Base-by-base conservation (phyloP, 192 early-diverging fungal species). In the Spinellus fusiger region DNA sequence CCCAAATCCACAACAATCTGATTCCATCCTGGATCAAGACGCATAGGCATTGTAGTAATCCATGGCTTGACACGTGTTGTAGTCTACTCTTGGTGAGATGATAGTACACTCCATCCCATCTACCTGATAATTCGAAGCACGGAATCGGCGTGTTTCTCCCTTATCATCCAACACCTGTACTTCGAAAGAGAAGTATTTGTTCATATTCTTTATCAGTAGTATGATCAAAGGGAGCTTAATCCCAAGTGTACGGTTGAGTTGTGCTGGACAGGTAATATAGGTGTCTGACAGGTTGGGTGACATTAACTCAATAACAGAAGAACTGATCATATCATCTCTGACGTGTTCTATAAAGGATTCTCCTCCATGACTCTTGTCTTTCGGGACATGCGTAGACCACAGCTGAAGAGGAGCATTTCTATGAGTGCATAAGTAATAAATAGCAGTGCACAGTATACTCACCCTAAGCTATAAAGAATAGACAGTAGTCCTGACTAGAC, bases 11-110 rank as follows among this genome's bases (percentile, higher is more conserved):
- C 82, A 54, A 89, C 87, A 60, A 98, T 84, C 69, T 98, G 91
- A 69, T 98, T 98, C 95, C 95, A 98, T 8, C 93, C 94, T 58
- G 88, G 80, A 61, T 98, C 95, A 38, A 98, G 73, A 7, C 90
- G 84, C 82, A 98, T 79, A 1, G 94, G 95, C 91, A 98, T 88
- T 1, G 89, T 91, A 34, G 88, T 87, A 56, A 98, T 90, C 33
- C 84, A 88, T 4, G 92, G 89, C 52, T 93, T 90, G 51, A 93
- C 89, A 22, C 88, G 77, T 7, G 92, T 94, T 29, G 80, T 80
- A 4, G 83, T 78, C 90, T 93, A 69, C 1, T 7, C 32, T 38
- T 5, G 8, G 33, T 31, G 8, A 23, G 12, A 33, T 33, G 46
- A 66, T 37, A 37, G 28, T 1, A 40, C 54, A 33, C 23, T 32